These are phyloP conservation scores for Protea cynaroides DNA, from an alignment of 164 flowering plant species.

Conservation along the genomic window DNA sequence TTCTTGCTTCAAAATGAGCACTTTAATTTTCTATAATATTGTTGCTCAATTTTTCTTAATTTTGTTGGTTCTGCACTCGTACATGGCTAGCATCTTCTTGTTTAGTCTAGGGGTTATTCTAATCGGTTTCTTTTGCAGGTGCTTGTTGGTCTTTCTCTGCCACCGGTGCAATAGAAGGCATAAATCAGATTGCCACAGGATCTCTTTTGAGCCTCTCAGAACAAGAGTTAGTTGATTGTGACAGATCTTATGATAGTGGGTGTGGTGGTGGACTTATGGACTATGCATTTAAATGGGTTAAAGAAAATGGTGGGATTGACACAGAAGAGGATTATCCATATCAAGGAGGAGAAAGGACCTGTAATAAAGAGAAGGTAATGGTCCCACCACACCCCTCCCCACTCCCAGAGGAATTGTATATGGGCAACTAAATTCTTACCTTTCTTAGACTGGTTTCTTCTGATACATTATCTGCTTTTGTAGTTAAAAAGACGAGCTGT, in stretches of 20 bases:
- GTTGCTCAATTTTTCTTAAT: no score
- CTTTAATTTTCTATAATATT: no score
- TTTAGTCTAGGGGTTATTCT: background rate
- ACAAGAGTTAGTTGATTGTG: constrained; percentile 90
- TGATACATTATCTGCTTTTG: background rate
- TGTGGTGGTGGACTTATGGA: constrained; percentile 97
- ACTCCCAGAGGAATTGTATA: background rate
- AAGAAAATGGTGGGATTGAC: constrained; percentile 81
- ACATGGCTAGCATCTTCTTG: background rate
- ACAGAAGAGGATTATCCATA: constrained; percentile 90
- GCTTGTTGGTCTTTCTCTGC: constrained; percentile 99
- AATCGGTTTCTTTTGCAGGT: constrained; percentile 39
- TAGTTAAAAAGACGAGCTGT: constrained; percentile 71
- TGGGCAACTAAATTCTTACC: background rate
- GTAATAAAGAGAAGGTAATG: constrained; percentile 61
- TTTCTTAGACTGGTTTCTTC: background rate
- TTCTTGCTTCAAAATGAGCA: no score
- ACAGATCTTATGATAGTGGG: constrained; percentile 64
- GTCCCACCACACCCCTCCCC: no score
- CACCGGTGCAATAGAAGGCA: constrained; percentile 92
- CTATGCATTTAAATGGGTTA: constrained; percentile 72
- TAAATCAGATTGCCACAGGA: constrained; percentile 78
- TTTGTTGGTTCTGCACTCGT: no score
- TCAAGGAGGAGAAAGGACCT: constrained; percentile 38
- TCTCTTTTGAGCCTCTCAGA: constrained; percentile 88